A percentile compares a stretch with the other conserved stretches of the same genome.
Conservation (phyloP, 2,329 filamentous ascomycete genomes). For the Aspergillus sp. region DNA sequence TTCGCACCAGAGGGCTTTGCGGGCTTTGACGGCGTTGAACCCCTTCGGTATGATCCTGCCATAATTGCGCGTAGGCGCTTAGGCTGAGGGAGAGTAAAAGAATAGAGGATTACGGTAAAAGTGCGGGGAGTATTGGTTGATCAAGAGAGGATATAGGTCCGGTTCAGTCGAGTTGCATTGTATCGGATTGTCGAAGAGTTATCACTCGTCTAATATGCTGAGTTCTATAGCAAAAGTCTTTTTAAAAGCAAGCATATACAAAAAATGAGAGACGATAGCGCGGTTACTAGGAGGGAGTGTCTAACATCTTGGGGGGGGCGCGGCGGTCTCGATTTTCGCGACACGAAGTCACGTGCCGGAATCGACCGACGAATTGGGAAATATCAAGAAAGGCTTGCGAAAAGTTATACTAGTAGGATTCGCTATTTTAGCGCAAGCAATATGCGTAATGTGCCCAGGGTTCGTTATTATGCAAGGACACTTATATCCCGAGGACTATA, state of each 20-base stretch:
- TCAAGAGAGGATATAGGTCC: neutral
- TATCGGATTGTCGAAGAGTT: neutral
- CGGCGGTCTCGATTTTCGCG: constrained; percentile 16
- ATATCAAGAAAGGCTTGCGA: neutral
- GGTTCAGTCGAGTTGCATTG: neutral
- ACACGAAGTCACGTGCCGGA: constrained; percentile 23
- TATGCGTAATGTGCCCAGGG: neutral
- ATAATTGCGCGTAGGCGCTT: constrained; percentile 14
- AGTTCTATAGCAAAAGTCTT: neutral
- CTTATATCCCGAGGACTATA: neutral
- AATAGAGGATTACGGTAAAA: neutral
- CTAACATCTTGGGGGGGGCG: constrained; percentile 19
- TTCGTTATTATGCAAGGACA: neutral
- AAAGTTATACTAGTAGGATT: neutral
- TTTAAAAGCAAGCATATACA: neutral
- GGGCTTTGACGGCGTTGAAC: constrained; percentile 30
- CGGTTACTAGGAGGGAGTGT: neutral
- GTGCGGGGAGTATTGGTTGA: neutral
- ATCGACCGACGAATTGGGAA: neutral
- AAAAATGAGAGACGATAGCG: neutral
- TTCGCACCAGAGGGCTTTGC: constrained; percentile 12
- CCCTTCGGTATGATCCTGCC: constrained; percentile 25
- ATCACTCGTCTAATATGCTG: neutral
- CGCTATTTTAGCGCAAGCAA: neutral
- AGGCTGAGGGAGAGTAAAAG: neutral